Base-by-base conservation (phyloP, 495 filamentous ascomycete species). In the Corynascus novoguineensis region DNA sequence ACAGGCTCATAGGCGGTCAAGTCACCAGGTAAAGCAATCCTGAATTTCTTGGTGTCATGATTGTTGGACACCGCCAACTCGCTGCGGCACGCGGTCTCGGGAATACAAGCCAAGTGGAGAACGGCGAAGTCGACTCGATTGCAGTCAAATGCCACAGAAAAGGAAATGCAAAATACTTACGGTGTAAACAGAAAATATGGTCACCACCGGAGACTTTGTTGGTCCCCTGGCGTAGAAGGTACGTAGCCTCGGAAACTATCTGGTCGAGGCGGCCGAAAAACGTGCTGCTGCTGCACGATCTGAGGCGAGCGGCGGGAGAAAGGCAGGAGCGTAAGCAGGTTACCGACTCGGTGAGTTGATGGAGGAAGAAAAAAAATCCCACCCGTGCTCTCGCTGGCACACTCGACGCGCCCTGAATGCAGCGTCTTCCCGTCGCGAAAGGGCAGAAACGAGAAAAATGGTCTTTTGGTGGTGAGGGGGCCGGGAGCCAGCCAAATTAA, bases 1-100 rank as follows among this genome's bases (percentile, higher is more conserved):
- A 38, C 25, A 40, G 19, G 53, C 19, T 25, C n/a, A 47, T 44
- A 50, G 57, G 54, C 27, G 45, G 49, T 40, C 46, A 40, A 58
- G 59, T 64, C 64, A 66, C 61, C 55, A 44, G 64, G 60, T 54
- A 34, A 24, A 59, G 56, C 55, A 46, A 60, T 61, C 51, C 40
- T 35, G 41, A 51, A 63, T 56, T 38, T 51, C 42, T 40, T 45
- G 35, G 60, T 45, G 35, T 47, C 61, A 50, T 61, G 21, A n/a
- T 31, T 34, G 45, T 47, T 37, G 45, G 42, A 49, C 60, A 48
- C 17, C 37, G 48, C 47, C 61, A 48, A 40, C 55, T n/a, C n/a
- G 22, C 25, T 35, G 54, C 48, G 49, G 35, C 59, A 54, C 50
- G 27, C 41, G 46, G 10, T 34, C 19, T 27, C 28, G 42, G 28